phyloP scores from a whole-genome alignment of 345 rosid species.

The Gynandropsis gynandra region DNA sequence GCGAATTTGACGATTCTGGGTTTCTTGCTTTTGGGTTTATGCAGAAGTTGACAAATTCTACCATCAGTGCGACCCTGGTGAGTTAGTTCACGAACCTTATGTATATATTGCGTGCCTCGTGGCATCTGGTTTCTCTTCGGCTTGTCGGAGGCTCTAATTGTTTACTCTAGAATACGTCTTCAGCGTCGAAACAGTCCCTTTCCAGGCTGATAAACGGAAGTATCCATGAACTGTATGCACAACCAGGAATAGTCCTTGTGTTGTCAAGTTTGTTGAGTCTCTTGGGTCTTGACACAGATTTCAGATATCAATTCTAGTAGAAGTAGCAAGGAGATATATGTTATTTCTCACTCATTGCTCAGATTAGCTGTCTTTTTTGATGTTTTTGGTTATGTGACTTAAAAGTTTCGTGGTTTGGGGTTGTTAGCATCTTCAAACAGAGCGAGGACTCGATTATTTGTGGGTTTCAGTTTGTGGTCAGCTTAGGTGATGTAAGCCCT shows the following conservation, averaged over 20 bases:
- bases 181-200: not conserved
- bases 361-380: not conserved
- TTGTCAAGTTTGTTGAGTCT: not conserved
- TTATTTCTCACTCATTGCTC: not conserved
- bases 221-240: not conserved
- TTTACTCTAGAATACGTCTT: slow-evolving; percentile 9
- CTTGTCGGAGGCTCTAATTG: not conserved
- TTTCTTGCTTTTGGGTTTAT: slow-evolving; percentile 15
- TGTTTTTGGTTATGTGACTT: not conserved
- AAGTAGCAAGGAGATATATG: not conserved
- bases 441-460: not conserved
- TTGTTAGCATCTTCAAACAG: not conserved
- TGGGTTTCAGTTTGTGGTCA: not conserved
- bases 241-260: not conserved
- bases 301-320: too few species aligned
- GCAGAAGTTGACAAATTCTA: slow-evolving; percentile 61
- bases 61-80: slow-evolving; percentile 68
- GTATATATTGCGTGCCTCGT: slow-evolving; percentile 9
- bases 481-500: slow-evolving; percentile 6
- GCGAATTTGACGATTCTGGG: slow-evolving; percentile 14
- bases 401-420: not conserved
- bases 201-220: not conserved
- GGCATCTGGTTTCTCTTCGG: not conserved
- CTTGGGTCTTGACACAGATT: not conserved
- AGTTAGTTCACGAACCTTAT: slow-evolving; percentile 22